These are phyloP conservation scores for Brachypodium distachyon DNA, from an alignment of 202 grass and related monocot species.

Conservation along the genomic window DNA sequence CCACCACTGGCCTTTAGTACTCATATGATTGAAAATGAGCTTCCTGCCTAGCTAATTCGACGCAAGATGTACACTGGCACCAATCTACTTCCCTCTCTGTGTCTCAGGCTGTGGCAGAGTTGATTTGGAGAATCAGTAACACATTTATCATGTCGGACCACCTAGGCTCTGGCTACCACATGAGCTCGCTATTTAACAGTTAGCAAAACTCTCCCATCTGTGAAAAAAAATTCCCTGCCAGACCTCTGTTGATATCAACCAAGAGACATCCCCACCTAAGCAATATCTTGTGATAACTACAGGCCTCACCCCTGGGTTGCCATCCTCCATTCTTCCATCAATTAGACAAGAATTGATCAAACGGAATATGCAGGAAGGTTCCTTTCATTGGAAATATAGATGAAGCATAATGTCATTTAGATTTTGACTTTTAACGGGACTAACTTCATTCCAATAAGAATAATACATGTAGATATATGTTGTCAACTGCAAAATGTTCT, in stretches of 20 bases:
- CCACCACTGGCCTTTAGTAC: neutral
- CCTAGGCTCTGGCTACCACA: neutral
- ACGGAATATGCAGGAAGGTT: neutral
- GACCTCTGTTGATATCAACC: neutral
- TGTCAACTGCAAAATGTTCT: neutral
- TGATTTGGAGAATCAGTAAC: neutral
- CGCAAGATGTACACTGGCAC: neutral
- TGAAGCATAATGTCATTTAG: neutral
- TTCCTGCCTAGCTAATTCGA: neutral
- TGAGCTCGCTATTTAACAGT: neutral
- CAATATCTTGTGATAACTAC: neutral
- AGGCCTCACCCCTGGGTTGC: neutral
- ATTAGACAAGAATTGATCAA: neutral
- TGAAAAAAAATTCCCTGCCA: neutral
- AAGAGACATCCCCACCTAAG: neutral
- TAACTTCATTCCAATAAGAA: neutral
- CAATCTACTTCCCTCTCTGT: neutral
- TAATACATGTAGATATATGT: neutral
- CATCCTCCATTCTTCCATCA: neutral
- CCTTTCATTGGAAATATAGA: neutral
- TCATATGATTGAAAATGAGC: neutral
- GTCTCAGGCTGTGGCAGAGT: neutral
- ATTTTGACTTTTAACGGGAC: neutral
- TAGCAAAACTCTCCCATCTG: neutral
- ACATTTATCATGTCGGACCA: neutral